phyloP scores from a whole-genome alignment of 495 filamentous ascomycete species.

The Tuber microsphaerosporum region DNA sequence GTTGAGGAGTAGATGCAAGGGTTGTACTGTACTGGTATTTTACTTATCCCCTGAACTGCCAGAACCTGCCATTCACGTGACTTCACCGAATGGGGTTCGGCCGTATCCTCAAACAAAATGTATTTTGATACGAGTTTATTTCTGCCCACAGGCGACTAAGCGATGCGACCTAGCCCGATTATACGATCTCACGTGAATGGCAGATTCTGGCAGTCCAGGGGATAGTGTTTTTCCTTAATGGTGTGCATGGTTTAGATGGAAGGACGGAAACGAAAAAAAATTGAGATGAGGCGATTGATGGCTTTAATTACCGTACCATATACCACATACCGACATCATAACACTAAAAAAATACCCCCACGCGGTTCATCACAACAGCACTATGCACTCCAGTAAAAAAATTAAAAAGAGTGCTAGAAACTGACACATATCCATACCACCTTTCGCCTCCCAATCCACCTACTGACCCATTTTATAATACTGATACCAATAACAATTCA shows the following conservation, averaged over 20 bases:
- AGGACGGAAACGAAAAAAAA: not conserved
- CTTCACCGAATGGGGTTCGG: too few relatives aligned
- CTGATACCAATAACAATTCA: not conserved
- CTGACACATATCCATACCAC: not conserved
- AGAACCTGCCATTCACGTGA: too few relatives aligned
- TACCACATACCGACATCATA: not conserved
- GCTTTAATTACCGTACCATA: not conserved
- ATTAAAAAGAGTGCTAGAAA: not conserved
- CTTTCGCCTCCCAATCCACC: not conserved
- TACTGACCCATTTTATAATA: not conserved
- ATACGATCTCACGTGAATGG: too few relatives aligned
- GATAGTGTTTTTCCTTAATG: not conserved
- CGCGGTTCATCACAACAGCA: not conserved
- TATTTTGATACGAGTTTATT: too few relatives aligned
- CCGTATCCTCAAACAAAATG: too few relatives aligned
- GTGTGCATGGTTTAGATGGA: not conserved
- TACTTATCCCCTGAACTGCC: too few relatives aligned
- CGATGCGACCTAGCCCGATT: too few relatives aligned
- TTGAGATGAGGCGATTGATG: not conserved
- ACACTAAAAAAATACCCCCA: not conserved
- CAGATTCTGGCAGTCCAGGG: too few relatives aligned
- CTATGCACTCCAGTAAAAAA: not conserved
- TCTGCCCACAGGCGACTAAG: too few relatives aligned
- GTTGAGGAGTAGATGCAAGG: constrained; percentile 68
- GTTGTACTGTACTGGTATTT: not conserved